Evolutionary conservation across 495 filamentous ascomycete genomes (phyloP).

Genomic region (Talaromyces borbonicus): DNA sequence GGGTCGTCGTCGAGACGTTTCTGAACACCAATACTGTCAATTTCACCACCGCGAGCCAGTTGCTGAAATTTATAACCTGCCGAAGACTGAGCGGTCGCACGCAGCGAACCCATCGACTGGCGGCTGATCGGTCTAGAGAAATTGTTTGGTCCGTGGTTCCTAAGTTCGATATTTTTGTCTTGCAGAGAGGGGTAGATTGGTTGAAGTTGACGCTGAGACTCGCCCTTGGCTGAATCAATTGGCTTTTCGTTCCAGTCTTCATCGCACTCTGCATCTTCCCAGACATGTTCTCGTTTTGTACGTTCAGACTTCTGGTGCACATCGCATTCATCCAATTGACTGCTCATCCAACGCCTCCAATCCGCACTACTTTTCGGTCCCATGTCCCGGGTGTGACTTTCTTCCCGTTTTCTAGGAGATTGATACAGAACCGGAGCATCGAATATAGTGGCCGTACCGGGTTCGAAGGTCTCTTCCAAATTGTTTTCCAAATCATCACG

Average conservation of each 20-base stretch:
- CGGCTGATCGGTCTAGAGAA: slow-evolving; percentile 30
- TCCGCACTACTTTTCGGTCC: slow-evolving; percentile 23
- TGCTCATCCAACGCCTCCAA: slow-evolving; percentile 42
- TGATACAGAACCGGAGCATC: slow-evolving; percentile 29
- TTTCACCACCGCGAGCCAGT: not conserved
- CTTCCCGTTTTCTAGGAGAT: slow-evolving; percentile 21
- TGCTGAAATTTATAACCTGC: not conserved
- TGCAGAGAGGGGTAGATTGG: slow-evolving; percentile 6
- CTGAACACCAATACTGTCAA: slow-evolving; percentile 19
- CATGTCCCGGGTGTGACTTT: slow-evolving; percentile 5
- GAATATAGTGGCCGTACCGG: slow-evolving; percentile 37
- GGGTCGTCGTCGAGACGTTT: slow-evolving; percentile 12
- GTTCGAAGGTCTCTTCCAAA: slow-evolving; percentile 14
- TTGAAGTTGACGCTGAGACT: slow-evolving; percentile 10
- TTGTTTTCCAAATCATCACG: slow-evolving; percentile 10
- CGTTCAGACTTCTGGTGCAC: slow-evolving; percentile 13
- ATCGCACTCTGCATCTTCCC: slow-evolving; percentile 51
- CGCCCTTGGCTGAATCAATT: slow-evolving; percentile 14
- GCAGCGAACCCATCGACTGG: slow-evolving; percentile 12
- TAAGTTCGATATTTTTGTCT: not conserved
- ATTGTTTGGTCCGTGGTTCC: slow-evolving; percentile 16
- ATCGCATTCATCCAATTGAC: slow-evolving; percentile 23
- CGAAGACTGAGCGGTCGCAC: not conserved
- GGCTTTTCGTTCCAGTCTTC: slow-evolving; percentile 23
- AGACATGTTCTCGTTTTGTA: slow-evolving; percentile 36